phyloP scores from a whole-genome alignment of 2,329 filamentous ascomycete genomes.

The Ascochyta rabiei region DNA sequence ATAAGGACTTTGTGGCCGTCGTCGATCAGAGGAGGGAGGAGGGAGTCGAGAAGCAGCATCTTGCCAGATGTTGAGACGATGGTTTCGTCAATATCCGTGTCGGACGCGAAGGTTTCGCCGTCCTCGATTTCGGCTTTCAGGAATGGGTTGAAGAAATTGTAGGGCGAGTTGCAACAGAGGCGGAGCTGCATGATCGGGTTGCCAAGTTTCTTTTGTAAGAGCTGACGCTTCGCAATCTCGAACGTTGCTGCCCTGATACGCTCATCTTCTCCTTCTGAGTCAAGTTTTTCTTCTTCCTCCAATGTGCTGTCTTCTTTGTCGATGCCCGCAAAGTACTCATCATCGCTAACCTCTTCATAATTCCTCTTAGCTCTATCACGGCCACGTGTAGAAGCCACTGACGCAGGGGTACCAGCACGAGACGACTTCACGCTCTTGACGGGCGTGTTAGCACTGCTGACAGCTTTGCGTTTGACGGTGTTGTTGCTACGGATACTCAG shows the following conservation, averaged over 20 bases:
- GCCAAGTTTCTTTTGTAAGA: slow-evolving; percentile 88
- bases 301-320: slow-evolving; percentile 61
- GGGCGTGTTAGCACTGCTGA: slow-evolving; percentile 53
- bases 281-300: slow-evolving; percentile 49
- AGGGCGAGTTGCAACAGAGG: slow-evolving; percentile 88
- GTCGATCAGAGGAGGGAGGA: slow-evolving; percentile 76
- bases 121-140: slow-evolving; percentile 55
- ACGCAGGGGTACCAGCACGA: slow-evolving; percentile 73
- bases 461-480: slow-evolving; percentile 63
- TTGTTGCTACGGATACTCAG: slow-evolving; percentile 52
- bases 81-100: slow-evolving; percentile 71
- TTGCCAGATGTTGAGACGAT: slow-evolving; percentile 90
- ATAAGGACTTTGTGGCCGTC: slow-evolving; percentile 89
- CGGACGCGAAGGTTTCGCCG: slow-evolving; percentile 53
- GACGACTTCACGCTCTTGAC: slow-evolving; percentile 79
- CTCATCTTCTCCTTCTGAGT: slow-evolving; percentile 63
- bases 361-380: slow-evolving; percentile 63
- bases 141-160: slow-evolving; percentile 97
- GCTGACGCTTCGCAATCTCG: slow-evolving; percentile 82
- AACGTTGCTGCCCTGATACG: slow-evolving; percentile 70
- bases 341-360: slow-evolving; percentile 76
- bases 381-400: slow-evolving; percentile 57
- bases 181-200: slow-evolving; percentile 93
- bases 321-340: slow-evolving; percentile 81
- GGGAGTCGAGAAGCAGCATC: slow-evolving; percentile 89